Conservation (phyloP, 768 basidiomycete species). For the Xerocomellus chrysenteron region DNA sequence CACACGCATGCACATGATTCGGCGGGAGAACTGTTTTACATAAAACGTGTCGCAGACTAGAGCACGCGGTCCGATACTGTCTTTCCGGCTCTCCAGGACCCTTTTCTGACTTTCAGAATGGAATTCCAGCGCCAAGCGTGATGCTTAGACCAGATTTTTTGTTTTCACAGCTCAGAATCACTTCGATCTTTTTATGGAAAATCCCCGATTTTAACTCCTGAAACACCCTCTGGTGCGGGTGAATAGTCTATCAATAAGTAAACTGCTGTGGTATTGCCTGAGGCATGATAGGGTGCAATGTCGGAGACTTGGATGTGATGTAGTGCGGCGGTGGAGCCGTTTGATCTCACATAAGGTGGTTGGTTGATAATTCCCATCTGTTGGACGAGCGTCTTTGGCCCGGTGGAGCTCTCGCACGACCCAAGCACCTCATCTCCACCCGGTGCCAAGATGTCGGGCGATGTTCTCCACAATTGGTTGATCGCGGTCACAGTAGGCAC, state of each 20-base stretch:
- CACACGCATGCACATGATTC: not conserved
- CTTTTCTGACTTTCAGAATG: not conserved
- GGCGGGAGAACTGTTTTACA: constrained; percentile 8
- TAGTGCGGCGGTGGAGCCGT: not conserved
- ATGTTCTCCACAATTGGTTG: not conserved
- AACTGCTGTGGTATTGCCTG: no score
- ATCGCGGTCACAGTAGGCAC: not conserved
- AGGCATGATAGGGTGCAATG: not conserved
- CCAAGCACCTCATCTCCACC: not conserved
- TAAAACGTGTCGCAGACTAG: constrained; percentile 8
- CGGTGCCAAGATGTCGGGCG: not conserved
- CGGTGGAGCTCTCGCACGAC: constrained; percentile 3
- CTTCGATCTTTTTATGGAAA: no score
- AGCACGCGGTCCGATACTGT: constrained; percentile 1
- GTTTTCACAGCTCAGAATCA: no score
- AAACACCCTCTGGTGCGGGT: no score
- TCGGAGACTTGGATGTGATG: not conserved
- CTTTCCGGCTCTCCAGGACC: not conserved
- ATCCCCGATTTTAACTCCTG: no score
- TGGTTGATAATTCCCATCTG: not conserved
- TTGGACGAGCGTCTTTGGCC: not conserved
- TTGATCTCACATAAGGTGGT: not conserved
- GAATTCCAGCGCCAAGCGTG: not conserved
- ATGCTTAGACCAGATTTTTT: no score
- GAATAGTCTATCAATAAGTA: no score